phyloP scores from a whole-genome alignment of 2,329 filamentous ascomycete genomes.

The Erysiphe neolycopersici region DNA sequence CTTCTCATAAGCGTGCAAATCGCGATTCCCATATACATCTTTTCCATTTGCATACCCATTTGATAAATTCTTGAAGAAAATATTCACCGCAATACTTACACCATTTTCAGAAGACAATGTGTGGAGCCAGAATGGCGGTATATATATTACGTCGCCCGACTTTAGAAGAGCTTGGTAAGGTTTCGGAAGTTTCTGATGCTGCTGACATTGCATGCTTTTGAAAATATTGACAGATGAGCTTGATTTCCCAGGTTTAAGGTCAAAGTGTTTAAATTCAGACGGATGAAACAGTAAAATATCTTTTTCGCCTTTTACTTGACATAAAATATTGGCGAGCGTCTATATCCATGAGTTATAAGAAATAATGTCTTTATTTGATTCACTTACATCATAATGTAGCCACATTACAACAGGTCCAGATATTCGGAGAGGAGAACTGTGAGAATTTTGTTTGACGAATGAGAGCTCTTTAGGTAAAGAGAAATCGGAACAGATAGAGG shows the following conservation, averaged over 20 bases:
- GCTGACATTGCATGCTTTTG: conserved; percentile 13
- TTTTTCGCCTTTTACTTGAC: conserved; percentile 51
- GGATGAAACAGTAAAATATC: conserved; percentile 55
- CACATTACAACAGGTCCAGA: conserved; percentile 66
- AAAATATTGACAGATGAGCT: conserved; percentile 59
- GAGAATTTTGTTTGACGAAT: conserved; percentile 31
- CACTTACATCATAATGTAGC: conserved; percentile 58
- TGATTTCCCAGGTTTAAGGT: conserved; percentile 50
- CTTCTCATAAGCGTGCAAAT: conserved; percentile 63
- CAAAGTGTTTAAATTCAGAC: conserved; percentile 38
- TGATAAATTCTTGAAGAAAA: conserved; percentile 55
- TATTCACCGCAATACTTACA: conserved; percentile 57
- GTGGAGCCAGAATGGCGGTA: conserved; percentile 68
- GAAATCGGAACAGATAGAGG: conserved; percentile 42
- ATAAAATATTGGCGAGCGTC: conserved; percentile 72
- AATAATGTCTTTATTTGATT: background rate
- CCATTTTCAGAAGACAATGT: conserved; percentile 32
- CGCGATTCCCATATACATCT: conserved; percentile 73
- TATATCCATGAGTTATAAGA: conserved; percentile 13
- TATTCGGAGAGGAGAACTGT: conserved; percentile 57
- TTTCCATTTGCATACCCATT: conserved; percentile 42
- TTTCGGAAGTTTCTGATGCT: conserved; percentile 21
- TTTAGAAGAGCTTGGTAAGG: conserved; percentile 39
- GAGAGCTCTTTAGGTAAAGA: conserved; percentile 32
- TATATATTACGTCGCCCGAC: conserved; percentile 52